phyloP scores from a whole-genome alignment of 169 alveolate species.

The Plasmodium coatneyi region DNA sequence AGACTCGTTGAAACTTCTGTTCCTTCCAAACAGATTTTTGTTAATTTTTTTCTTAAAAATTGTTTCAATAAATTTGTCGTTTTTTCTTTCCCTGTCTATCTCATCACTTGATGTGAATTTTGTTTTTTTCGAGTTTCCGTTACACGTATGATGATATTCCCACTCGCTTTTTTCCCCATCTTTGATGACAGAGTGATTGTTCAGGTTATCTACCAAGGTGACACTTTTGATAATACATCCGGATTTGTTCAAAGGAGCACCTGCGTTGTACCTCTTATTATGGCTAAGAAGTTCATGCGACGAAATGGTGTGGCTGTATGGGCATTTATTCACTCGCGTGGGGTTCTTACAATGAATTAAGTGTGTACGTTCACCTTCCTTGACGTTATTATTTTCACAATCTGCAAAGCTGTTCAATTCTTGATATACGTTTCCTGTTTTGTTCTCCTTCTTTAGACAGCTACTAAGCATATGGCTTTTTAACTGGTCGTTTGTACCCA shows the following conservation, averaged over 20 bases:
- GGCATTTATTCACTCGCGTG: neutral
- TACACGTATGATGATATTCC: neutral
- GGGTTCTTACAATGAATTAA: neutral
- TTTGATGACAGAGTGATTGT: neutral
- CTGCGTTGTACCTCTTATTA: conserved; percentile 21
- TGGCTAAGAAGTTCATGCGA: neutral
- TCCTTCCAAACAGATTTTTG: neutral
- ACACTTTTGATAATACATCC: neutral
- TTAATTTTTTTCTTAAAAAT: conserved; percentile 43
- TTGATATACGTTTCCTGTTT: neutral
- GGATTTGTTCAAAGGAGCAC: neutral
- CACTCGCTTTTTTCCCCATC: neutral
- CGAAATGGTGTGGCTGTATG: neutral
- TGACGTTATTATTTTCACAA: neutral
- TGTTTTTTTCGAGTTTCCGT: neutral
- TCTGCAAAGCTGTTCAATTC: neutral
- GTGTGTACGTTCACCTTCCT: neutral
- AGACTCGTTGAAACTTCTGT: neutral
- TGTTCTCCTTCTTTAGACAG: neutral
- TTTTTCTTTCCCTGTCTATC: neutral
- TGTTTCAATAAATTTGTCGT: conserved; percentile 28
- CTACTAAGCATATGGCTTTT: neutral
- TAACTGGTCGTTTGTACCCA: neutral
- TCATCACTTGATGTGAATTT: neutral
- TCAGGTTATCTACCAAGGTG: neutral